Conservation (phyloP, 2,329 filamentous ascomycete genomes). For the Aspergillus floridensis region DNA sequence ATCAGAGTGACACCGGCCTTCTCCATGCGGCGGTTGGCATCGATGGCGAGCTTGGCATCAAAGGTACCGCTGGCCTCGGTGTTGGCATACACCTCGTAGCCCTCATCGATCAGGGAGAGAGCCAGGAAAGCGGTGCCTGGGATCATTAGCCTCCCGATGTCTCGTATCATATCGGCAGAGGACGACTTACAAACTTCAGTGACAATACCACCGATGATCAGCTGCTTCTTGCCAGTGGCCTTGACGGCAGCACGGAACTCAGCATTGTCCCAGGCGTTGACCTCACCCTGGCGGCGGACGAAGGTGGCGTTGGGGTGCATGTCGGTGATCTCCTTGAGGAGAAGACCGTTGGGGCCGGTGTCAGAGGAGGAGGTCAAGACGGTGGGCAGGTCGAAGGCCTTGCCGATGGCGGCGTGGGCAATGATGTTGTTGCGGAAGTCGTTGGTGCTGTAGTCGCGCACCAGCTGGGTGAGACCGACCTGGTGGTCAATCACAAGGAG, state of each 20-base stretch:
- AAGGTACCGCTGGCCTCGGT: conserved; percentile 69
- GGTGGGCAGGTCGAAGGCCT: conserved; percentile 65
- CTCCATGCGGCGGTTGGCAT: conserved; percentile 66
- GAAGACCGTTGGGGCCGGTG: conserved; percentile 66
- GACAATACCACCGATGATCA: conserved; percentile 69
- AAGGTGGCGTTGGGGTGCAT: conserved; percentile 67
- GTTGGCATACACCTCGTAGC: conserved; percentile 72
- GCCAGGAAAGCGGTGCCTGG: conserved; percentile 67
- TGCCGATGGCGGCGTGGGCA: conserved; percentile 64
- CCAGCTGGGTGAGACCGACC: conserved; percentile 41
- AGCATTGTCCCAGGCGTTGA: conserved; percentile 73
- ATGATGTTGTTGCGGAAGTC: conserved; percentile 66
- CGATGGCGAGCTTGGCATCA: conserved; percentile 44
- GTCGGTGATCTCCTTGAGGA: conserved; percentile 66
- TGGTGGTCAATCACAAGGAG: conserved; percentile 35
- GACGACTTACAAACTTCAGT: conserved; percentile 65
- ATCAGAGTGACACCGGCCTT: conserved; percentile 58
- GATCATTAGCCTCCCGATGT: conserved; percentile 3
- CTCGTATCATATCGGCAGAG: background rate
- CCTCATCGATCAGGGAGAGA: conserved; percentile 66
- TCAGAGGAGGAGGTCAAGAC: conserved; percentile 70
- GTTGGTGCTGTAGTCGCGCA: conserved; percentile 65
- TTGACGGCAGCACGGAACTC: conserved; percentile 65
- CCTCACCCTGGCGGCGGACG: conserved; percentile 67
- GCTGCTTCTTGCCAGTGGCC: conserved; percentile 64